Evolutionary conservation across 139 green algal species (phyloP), one percentile per base, ranked within the genome.

Genomic region (Haematococcus sp.): DNA sequence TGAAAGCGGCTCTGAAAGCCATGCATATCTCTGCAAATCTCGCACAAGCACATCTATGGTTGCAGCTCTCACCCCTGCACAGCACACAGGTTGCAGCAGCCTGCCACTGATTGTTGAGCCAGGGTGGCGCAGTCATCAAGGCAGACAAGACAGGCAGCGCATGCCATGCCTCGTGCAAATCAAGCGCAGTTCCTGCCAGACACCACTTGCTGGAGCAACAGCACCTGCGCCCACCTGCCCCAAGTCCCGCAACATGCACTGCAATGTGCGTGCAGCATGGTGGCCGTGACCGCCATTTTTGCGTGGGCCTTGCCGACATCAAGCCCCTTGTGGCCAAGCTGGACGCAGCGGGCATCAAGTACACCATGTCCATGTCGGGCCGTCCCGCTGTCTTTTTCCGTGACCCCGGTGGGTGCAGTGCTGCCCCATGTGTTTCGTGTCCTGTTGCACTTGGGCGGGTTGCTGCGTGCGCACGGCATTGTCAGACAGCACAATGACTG

Each of bases 331-430:
- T 88, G 56, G 61, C 72, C 16, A 74, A 81, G 65, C 81, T 97
- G 34, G 83, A 93, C 44, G 77, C 72, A 22, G 80, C 78, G 16
- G 77, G 81, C 13, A 63, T 97, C 4, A 40, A 65, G 0, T 98
- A 87, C 84, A 97, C 93, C 11, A 81, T 73, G 32, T 87, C 63
- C 81, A 94, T 91, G 85, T 91, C 79, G 30, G 93, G 93, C 40
- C 63, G 93, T 0, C 77, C 87, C 0, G 93, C 93, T 0, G 82
- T 97, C 27, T 98, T 97, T 81, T 97, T 97, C 89, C 63, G 93
- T 17, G 93, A 98, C 74, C 93, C 90, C 20, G 88, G 75, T 78
- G 68, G 25, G 71, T 55, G 28, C 52, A 30, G 16, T 27, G 22
- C 55, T 63, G 55, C 22, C 55, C 55, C 55, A 63, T 22, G 15